These are phyloP conservation scores for Physcomitrium patens DNA, from an alignment of 225 moss, liverwort and hornwort species.

Conservation along the genomic window DNA sequence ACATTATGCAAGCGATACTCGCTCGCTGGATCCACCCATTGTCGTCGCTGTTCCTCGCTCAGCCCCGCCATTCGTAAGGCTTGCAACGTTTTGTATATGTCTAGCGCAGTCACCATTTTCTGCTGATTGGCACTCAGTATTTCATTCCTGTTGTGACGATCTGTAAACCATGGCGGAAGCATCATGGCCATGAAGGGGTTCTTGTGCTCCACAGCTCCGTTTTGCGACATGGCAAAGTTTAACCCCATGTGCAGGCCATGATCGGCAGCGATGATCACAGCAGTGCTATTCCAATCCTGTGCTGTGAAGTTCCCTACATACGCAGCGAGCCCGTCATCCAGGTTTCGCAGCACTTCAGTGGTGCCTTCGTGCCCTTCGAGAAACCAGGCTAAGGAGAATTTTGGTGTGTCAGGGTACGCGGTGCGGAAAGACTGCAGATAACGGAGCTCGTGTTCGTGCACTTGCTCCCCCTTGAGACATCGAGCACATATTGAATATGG, in stretches of 20 bases:
- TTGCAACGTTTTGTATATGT: slow-evolving; percentile 54
- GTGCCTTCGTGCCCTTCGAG: slow-evolving; percentile 63
- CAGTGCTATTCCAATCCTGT: slow-evolving; percentile 55
- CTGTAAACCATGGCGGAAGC: slow-evolving; percentile 54
- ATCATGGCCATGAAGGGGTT: slow-evolving; percentile 59
- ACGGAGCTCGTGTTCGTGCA: slow-evolving; percentile 55
- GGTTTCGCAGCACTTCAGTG: slow-evolving; percentile 47
- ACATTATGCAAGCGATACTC: slow-evolving; percentile 27
- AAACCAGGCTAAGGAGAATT: slow-evolving; percentile 50
- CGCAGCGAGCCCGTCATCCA: slow-evolving; percentile 42
- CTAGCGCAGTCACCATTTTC: slow-evolving; percentile 52
- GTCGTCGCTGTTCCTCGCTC: slow-evolving; percentile 23
- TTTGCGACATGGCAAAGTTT: slow-evolving; percentile 53
- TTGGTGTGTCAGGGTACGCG: slow-evolving; percentile 42
- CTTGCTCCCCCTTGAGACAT: slow-evolving; percentile 58
- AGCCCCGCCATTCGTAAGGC: slow-evolving; percentile 42
- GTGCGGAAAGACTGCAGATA: slow-evolving; percentile 39
- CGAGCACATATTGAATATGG: slow-evolving; percentile 56
- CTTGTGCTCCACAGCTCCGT: slow-evolving; percentile 59
- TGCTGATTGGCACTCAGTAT: slow-evolving; percentile 49
- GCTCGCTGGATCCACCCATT: slow-evolving; percentile 36
- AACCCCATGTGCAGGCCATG: slow-evolving; percentile 67
- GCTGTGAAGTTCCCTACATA: slow-evolving; percentile 14
- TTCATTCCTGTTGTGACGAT: slow-evolving; percentile 31
- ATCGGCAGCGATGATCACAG: slow-evolving; percentile 51